A percentile compares a stretch with the other conserved stretches of the same genome.
Evolutionary conservation across 2,329 filamentous ascomycete species (phyloP).

Genomic region (Trichoderma sp.): DNA sequence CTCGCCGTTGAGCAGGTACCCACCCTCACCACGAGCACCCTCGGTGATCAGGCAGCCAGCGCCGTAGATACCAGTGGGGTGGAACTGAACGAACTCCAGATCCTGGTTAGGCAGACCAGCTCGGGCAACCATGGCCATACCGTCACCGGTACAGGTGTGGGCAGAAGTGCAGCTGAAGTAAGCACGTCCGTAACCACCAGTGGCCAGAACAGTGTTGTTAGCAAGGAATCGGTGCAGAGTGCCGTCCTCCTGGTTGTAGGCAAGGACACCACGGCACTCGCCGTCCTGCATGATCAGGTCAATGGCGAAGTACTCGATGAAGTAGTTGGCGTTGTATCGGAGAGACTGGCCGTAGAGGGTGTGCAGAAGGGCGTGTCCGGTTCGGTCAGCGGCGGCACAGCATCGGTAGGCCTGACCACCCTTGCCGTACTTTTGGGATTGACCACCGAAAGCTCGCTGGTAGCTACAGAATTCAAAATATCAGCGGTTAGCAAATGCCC

Average conservation of each 20-base stretch:
- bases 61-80: conserved; percentile 98
- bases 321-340: conserved; percentile 98
- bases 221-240: conserved; percentile 96
- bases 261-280: conserved; percentile 93
- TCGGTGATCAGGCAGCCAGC: conserved; percentile 98
- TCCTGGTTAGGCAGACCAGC: conserved; percentile 98
- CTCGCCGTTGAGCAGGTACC: conserved; percentile 95
- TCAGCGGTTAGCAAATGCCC: not conserved
- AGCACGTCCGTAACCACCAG: conserved; percentile 94
- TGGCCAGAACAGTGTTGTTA: conserved; percentile 95
- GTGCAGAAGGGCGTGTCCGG: conserved; percentile 95
- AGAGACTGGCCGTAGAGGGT: conserved; percentile 98
- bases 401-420: conserved; percentile 97
- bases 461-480: conserved; percentile 59
- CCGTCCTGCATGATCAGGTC: conserved; percentile 98
- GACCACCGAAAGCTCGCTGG: conserved; percentile 97
- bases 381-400: conserved; percentile 94
- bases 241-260: conserved; percentile 98
- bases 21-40: conserved; percentile 96
- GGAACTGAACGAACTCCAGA: conserved; percentile 99
- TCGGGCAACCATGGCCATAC: conserved; percentile 98
- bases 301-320: conserved; percentile 98
- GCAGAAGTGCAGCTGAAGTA: conserved; percentile 99
- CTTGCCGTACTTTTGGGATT: conserved; percentile 93
- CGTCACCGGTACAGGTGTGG: conserved; percentile 98